phyloP scores from a whole-genome alignment of 2,329 filamentous ascomycete genomes.

The Monosporascus cannonballus region DNA sequence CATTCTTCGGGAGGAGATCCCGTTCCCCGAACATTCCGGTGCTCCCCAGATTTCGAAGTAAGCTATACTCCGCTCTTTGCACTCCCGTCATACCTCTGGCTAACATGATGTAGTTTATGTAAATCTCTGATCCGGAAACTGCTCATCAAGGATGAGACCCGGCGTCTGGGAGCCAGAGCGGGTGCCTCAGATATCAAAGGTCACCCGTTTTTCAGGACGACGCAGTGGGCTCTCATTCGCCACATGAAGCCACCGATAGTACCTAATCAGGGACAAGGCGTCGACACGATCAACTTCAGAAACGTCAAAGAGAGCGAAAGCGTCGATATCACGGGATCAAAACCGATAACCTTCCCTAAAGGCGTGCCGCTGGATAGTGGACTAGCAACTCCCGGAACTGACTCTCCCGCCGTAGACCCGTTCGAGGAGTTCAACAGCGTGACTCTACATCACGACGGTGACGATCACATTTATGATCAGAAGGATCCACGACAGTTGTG shows the following conservation, averaged over 20 bases:
- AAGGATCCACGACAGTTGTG: background rate
- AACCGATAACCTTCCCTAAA: slow-evolving; percentile 49
- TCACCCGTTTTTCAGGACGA: slow-evolving; percentile 92
- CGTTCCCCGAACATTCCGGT: slow-evolving; percentile 85
- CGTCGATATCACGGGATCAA: slow-evolving; percentile 70
- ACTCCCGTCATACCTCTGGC: slow-evolving; percentile 8
- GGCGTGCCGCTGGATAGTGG: slow-evolving; percentile 84
- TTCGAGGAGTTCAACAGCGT: slow-evolving; percentile 99
- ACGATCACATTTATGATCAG: slow-evolving; percentile 50
- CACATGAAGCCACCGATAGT: slow-evolving; percentile 98
- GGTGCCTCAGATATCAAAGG: slow-evolving; percentile 95
- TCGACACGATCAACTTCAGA: slow-evolving; percentile 94
- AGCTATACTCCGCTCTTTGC: slow-evolving; percentile 30
- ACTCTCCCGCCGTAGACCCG: slow-evolving; percentile 65
- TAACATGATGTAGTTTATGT: slow-evolving; percentile 60
- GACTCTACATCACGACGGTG: slow-evolving; percentile 92
- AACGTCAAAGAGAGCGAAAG: slow-evolving; percentile 97
- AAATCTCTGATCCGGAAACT: slow-evolving; percentile 95
- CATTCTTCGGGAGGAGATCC: slow-evolving; percentile 90
- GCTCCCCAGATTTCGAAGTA: slow-evolving; percentile 88
- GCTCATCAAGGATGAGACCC: slow-evolving; percentile 95
- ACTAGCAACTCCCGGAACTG: slow-evolving; percentile 75
- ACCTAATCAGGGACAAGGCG: slow-evolving; percentile 79
- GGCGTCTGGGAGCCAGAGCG: slow-evolving; percentile 85
- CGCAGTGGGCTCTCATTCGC: slow-evolving; percentile 92